Evolutionary conservation across 768 basidiomycete species (phyloP), one percentile per base, ranked within the genome.

Genomic region (Lentinula guzmanii): DNA sequence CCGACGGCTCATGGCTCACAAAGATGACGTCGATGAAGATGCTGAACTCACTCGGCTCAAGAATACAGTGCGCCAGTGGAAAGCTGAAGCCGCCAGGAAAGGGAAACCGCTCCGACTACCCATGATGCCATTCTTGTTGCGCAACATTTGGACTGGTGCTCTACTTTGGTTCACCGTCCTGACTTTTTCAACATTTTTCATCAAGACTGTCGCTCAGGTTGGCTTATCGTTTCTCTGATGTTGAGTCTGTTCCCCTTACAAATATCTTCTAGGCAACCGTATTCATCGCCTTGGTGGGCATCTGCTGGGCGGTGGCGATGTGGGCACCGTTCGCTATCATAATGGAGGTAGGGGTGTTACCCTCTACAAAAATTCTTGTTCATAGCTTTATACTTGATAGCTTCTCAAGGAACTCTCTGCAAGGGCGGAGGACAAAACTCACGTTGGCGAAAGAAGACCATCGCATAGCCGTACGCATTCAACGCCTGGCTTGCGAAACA

Each of bases 311-410:
- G 9, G 92, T 97, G 43, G 93, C 95, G n/a, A 93, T 91, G 76
- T 97, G 95, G 95, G 92, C 93, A 15, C 95, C 95, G 2, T 97
- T 97, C 66, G 91, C 95, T 18, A 94, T 97, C 68, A 93, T 98
- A 74, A 98, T 98, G 95, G 95, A 95, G 85, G 93, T 85, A 64
- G 54, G 82, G 21, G 1, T 4, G n/a, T 50, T 46, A 5, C 8
- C 52, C 35, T 18, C 15, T 41, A 45, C 1, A 46, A 45, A 21
- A 43, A 55, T 8, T 34, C 11, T 43, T 24, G 5, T 21, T 48
- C 16, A 43, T 24, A 3, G 21, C 46, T 48, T 7, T 48, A 64
- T 46, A 52, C 21, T 52, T 7, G 53, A 34, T 63, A 93, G 88
- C 81, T 89, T 63, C 75, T 94, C 63, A 92, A 91, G 75, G 91